Evolutionary conservation across 169 alveolate species (phyloP).

Genomic region (Plasmodium cynomolgi): DNA sequence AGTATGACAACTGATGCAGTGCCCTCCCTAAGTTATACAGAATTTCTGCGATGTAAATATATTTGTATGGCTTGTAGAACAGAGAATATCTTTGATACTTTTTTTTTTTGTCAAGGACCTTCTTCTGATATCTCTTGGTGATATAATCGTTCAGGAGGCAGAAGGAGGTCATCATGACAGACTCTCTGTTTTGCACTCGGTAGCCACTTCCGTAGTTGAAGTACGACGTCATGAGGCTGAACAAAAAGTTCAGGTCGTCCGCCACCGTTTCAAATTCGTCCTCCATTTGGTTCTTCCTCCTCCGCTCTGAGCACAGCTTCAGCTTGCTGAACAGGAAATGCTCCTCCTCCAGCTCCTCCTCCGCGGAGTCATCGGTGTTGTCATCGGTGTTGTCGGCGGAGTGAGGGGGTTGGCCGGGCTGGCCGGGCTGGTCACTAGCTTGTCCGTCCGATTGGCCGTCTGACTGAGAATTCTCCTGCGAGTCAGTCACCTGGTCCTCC

Average conservation of each 20-base stretch:
- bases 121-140: constrained; percentile 63
- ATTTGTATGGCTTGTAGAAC: constrained; percentile 49
- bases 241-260: constrained; percentile 50
- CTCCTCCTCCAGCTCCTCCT: constrained; percentile 10
- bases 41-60: constrained; percentile 70
- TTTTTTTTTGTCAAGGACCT: constrained; percentile 40
- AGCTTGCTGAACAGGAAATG: constrained; percentile 8
- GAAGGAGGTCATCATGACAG: constrained; percentile 70
- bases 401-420: no score
- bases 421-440: neutral
- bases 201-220: constrained; percentile 51
- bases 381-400: no score
- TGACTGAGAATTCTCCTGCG: neutral
- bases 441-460: neutral
- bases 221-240: constrained; percentile 58
- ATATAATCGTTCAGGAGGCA: constrained; percentile 71
- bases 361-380: neutral
- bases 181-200: constrained; percentile 36
- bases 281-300: neutral
- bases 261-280: constrained; percentile 28
- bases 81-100: constrained; percentile 35
- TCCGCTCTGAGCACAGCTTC: constrained; percentile 1
- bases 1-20: constrained; percentile 53
- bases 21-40: constrained; percentile 58
- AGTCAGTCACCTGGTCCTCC: neutral